Percentiles rank a stretch among this genome's conserved stretches.
These are phyloP conservation scores for Auxenochlorella pyrenoidosa DNA, from an alignment of 139 green algal species.

Conservation along the genomic window DNA sequence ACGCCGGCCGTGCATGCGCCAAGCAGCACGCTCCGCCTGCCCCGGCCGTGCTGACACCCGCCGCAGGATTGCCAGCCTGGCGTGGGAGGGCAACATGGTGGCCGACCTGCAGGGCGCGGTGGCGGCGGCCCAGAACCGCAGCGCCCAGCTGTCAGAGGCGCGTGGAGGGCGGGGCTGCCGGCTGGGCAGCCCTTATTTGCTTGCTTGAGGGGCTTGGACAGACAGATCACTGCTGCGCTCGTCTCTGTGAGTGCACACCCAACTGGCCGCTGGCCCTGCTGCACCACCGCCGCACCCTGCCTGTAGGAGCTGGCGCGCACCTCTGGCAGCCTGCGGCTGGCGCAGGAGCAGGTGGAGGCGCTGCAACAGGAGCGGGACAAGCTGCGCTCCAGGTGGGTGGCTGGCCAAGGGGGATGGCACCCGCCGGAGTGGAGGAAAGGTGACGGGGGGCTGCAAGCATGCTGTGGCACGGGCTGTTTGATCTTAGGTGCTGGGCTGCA, in stretches of 20 bases:
- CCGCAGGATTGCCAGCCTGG: not conserved
- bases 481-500: too few species aligned
- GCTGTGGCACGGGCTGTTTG: too few species aligned
- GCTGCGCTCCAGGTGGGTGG: not conserved
- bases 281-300: too few species aligned
- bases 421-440: too few species aligned
- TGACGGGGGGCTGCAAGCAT: too few species aligned
- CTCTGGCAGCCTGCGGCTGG: not conserved
- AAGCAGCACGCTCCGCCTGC: not conserved
- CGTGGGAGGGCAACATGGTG: not conserved
- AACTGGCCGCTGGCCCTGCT: too few species aligned
- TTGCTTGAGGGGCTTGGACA: not conserved
- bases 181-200: not conserved
- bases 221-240: not conserved
- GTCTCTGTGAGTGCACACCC: too few species aligned
- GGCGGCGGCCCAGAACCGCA: not conserved
- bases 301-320: conserved; percentile 5
- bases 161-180: not conserved
- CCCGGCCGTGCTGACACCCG: not conserved
- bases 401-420: too few species aligned
- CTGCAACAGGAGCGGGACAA: not conserved
- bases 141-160: conserved; percentile 2
- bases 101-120: not conserved
- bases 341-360: not conserved
- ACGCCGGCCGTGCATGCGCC: not conserved